phyloP scores from a whole-genome alignment of 305 asterid species.

The Petunia hybrid region DNA sequence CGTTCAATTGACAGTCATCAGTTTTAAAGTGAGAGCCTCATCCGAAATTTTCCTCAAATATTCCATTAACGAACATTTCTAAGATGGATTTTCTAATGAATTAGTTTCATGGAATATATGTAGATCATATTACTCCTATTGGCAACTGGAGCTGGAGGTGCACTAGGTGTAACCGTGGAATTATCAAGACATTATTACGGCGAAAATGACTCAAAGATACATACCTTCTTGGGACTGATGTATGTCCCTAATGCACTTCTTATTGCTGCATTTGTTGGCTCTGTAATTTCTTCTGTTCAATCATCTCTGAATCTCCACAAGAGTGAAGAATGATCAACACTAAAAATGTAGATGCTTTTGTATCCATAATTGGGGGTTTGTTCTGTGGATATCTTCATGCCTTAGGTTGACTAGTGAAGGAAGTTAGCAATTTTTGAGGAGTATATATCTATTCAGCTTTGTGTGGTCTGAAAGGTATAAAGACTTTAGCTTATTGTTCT shows the following conservation, averaged over 20 bases:
- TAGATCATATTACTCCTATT: constrained; percentile 35
- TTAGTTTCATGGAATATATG: neutral
- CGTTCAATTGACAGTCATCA: too few relatives aligned
- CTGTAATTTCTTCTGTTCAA: constrained; percentile 12
- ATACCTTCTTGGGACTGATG: neutral
- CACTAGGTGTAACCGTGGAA: constrained; percentile 45
- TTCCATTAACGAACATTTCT: too few relatives aligned
- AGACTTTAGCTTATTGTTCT: constrained; percentile 18
- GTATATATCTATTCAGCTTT: neutral
- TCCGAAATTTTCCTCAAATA: too few relatives aligned
- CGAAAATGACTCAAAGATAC: neutral
- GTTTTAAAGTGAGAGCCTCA: too few relatives aligned
- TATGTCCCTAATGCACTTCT: constrained; percentile 29
- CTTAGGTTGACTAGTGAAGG: constrained; percentile 8
- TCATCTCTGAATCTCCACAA: constrained; percentile 22
- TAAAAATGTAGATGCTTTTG: neutral
- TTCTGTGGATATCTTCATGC: neutral
- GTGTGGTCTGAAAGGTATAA: neutral
- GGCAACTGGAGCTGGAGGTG: constrained; percentile 47
- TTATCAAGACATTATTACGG: neutral
- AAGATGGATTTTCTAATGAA: too few relatives aligned
- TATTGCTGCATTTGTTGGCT: constrained; percentile 11
- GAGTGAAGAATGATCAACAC: neutral
- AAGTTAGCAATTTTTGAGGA: constrained; percentile 9
- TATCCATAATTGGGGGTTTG: neutral